Conservation (phyloP, 2,329 filamentous ascomycete genomes). For the Trichophyton benhamiae region DNA sequence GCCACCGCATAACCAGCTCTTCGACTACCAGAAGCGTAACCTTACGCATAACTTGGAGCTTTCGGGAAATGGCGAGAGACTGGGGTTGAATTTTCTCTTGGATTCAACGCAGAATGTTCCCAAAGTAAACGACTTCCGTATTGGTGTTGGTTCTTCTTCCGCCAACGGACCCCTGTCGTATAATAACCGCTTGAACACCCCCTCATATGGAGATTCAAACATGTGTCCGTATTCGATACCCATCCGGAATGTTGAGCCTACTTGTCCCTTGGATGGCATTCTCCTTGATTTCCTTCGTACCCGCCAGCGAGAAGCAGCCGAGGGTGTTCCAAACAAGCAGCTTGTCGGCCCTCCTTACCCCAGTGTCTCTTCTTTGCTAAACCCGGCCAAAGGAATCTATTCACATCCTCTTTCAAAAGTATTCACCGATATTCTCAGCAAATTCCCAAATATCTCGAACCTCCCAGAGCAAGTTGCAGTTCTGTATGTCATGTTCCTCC, state of each 20-base stretch:
- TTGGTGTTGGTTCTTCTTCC: slow-evolving; percentile 18
- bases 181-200: slow-evolving; percentile 7
- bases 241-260: slow-evolving; percentile 52
- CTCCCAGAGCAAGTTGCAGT: slow-evolving; percentile 73
- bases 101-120: slow-evolving; percentile 44
- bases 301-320: slow-evolving; percentile 51
- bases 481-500: slow-evolving; percentile 73
- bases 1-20: slow-evolving; percentile 22
- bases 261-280: slow-evolving; percentile 67
- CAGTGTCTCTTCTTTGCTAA: slow-evolving; percentile 64
- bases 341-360: slow-evolving; percentile 69
- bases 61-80: slow-evolving; percentile 46
- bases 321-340: slow-evolving; percentile 52
- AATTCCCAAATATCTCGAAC: slow-evolving; percentile 67
- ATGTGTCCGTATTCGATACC: slow-evolving; percentile 30
- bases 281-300: slow-evolving; percentile 67
- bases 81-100: slow-evolving; percentile 63
- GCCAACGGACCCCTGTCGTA: slow-evolving; percentile 1
- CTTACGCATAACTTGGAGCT: slow-evolving; percentile 47
- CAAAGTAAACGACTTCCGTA: slow-evolving; percentile 38
- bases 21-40: slow-evolving; percentile 32
- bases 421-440: slow-evolving; percentile 70
- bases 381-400: slow-evolving; percentile 50
- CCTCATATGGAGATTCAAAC: slow-evolving; percentile 17
- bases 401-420: slow-evolving; percentile 72